Conservation (phyloP, 345 rosid species). For the Gossypium australe region DNA sequence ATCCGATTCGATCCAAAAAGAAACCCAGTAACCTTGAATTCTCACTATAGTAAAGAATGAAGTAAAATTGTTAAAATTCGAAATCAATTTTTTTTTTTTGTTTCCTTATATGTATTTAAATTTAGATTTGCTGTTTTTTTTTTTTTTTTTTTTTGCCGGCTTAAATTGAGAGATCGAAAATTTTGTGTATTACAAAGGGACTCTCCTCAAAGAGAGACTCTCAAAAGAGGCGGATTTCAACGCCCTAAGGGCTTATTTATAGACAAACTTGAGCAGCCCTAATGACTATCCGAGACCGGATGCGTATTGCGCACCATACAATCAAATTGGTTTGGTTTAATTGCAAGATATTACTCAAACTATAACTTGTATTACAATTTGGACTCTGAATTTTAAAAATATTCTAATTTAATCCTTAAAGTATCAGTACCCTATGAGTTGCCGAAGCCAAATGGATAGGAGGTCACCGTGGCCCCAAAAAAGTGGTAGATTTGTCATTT, state of each 20-base stretch:
- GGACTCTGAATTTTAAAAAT: too few relatives aligned
- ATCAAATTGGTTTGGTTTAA: too few relatives aligned
- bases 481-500: too few relatives aligned
- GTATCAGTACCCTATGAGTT: too few relatives aligned
- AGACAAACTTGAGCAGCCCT: conserved; percentile 4
- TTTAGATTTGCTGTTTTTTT: neutral
- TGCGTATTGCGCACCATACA: neutral
- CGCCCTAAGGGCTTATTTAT: conserved; percentile 9
- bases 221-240: accelerated
- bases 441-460: too few relatives aligned
- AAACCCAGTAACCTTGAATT: neutral
- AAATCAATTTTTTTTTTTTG: neutral
- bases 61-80: neutral
- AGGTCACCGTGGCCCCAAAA: too few relatives aligned
- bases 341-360: too few relatives aligned
- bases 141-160: conserved; percentile 2
- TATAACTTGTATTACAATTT: too few relatives aligned
- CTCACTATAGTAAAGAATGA: neutral
- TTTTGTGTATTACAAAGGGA: neutral
- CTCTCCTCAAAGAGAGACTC: neutral
- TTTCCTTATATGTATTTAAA: neutral
- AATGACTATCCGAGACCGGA: neutral
- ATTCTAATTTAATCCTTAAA: too few relatives aligned
- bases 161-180: neutral
- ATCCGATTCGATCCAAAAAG: conserved; percentile 5